Base-by-base conservation (phyloP, 1,284 basidiomycete genomes). In the Macrocystidia cucumis region DNA sequence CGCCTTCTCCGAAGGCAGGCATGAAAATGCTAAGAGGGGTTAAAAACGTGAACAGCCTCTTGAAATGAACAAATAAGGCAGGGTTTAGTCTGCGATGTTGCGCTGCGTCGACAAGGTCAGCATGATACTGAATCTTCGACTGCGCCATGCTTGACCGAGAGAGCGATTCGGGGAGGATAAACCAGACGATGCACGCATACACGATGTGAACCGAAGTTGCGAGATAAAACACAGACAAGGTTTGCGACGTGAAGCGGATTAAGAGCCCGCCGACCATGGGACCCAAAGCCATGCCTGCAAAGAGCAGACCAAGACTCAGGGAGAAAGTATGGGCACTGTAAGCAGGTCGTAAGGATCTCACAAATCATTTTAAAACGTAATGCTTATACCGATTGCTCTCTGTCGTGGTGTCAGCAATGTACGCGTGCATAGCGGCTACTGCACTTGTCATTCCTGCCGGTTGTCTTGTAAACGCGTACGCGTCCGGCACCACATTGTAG, bases 161-260 rank as follows among this genome's bases (percentile, higher is more conserved):
- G 9, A 91, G 67, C 0, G 86, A 87, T 55, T 92, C 89, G 0
- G 90, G 90, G 25, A 91, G 55, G 42, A 87, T 21, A 41, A 78
- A 57, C 56, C 75, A 69, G 21, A 76, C 50, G 29, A 77, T 47
- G 17, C 72, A 34, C 1, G 69, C 56, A 46, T 73, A 79, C 22
- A 74, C 4, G 11, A 63, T 14, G 40, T 83, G 76, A 2, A 70
- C 40, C 12, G 47, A 38, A 4, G 62, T 49, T 5, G 78, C 69
- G 38, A 79, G 47, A 54, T 86, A 91, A 64, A 91, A 91, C 13
- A 85, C 76, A 0, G 73, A 72, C 35, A 91, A 59, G 8, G 78
- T 45, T 11, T 52, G 46, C 5, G 69, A 71, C 0, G 80, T 83
- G 16, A 59, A 52, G 28, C 60, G 68, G 47, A 90, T 76, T 23